Percentiles rank a stretch among this genome's conserved stretches.
These are phyloP conservation scores for Fomitopsis palustris DNA, from an alignment of 1,284 basidiomycete genomes.

Conservation along the genomic window DNA sequence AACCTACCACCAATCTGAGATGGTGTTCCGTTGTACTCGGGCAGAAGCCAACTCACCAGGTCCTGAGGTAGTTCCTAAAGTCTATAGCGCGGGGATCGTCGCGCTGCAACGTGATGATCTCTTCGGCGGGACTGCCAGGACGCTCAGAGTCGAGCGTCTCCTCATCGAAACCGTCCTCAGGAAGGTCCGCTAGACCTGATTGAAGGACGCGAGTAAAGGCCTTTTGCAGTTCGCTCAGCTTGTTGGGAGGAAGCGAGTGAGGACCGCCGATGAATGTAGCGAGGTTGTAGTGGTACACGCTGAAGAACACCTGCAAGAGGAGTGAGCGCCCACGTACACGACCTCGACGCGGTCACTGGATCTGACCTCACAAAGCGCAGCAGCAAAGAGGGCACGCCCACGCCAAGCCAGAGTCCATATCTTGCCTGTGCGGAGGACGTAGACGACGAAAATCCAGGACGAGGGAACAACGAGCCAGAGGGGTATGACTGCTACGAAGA, in stretches of 20 bases:
- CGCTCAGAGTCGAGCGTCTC: constrained; percentile 48
- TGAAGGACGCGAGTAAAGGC: constrained; percentile 61
- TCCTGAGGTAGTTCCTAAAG: constrained; percentile 68
- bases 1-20: constrained; percentile 52
- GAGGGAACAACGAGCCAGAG: constrained; percentile 70
- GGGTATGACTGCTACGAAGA: constrained; percentile 58
- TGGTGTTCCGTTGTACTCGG: background rate
- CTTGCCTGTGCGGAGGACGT: constrained; percentile 45
- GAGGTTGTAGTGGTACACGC: constrained; percentile 64
- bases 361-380: constrained; percentile 59
- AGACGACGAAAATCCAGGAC: constrained; percentile 66
- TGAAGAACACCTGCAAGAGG: constrained; percentile 67
- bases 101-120: constrained; percentile 49
- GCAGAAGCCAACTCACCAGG: constrained; percentile 38
- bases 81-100: constrained; percentile 74
- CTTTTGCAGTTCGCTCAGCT: constrained; percentile 52
- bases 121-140: constrained; percentile 60
- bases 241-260: constrained; percentile 42
- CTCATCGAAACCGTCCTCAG: constrained; percentile 50
- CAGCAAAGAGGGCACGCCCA: constrained; percentile 37
- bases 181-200: constrained; percentile 55
- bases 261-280: constrained; percentile 50
- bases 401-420: constrained; percentile 40
- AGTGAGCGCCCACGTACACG: constrained; percentile 3
- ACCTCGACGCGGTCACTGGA: constrained; percentile 9